phyloP scores from a whole-genome alignment of 176 grass and related monocot species.

The Miscanthus lutarioriparius region DNA sequence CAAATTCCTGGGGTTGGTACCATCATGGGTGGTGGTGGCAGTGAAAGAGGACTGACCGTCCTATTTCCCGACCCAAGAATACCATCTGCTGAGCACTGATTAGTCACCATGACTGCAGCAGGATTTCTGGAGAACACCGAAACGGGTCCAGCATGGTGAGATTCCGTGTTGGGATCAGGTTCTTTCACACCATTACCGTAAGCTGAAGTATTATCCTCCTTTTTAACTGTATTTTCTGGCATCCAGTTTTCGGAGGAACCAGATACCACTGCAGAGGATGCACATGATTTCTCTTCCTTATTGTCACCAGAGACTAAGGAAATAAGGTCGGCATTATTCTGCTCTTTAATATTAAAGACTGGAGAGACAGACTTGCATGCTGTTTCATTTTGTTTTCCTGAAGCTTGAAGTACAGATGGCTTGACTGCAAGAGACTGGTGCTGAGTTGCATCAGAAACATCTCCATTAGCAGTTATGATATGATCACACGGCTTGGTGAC shows the following conservation, averaged over 20 bases:
- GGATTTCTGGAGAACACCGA: slow-evolving; percentile 53
- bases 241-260: slow-evolving; percentile 42
- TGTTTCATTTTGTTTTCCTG: slow-evolving; percentile 38
- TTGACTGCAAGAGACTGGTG: slow-evolving; percentile 36
- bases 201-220: slow-evolving; percentile 40
- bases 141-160: slow-evolving; percentile 46
- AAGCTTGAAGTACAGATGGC: slow-evolving; percentile 9
- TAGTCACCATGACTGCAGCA: slow-evolving; percentile 39
- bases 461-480: slow-evolving; percentile 22
- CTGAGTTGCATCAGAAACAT: slow-evolving; percentile 34
- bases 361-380: slow-evolving; percentile 40
- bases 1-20: slow-evolving; percentile 37
- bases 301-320: slow-evolving; percentile 37
- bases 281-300: slow-evolving; percentile 56
- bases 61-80: slow-evolving; percentile 34
- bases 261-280: slow-evolving; percentile 32
- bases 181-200: slow-evolving; percentile 35
- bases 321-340: slow-evolving; percentile 39
- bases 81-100: slow-evolving; percentile 21
- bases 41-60: not conserved
- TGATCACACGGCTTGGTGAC: slow-evolving; percentile 44
- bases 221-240: slow-evolving; percentile 32
- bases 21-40: slow-evolving; percentile 7
- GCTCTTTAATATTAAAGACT: slow-evolving; percentile 44
- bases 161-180: slow-evolving; percentile 34